Evolutionary conservation across 441 rosid genomes (phyloP).

Genomic region (Populus hybrid): DNA sequence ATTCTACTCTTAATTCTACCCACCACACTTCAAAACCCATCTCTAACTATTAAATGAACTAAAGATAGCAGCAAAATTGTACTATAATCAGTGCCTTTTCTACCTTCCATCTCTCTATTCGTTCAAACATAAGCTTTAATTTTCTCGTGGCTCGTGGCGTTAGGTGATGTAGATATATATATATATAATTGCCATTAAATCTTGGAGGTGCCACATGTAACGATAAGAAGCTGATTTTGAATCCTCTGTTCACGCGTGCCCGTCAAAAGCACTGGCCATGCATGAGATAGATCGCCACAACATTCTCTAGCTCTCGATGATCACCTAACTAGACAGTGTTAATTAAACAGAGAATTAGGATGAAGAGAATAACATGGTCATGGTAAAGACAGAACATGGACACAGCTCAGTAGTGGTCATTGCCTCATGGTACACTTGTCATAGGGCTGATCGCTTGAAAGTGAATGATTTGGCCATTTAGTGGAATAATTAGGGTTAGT

Average conservation of each 20-base stretch:
- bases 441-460: not conserved
- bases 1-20: slow-evolving; percentile 27
- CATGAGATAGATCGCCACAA: slow-evolving; percentile 36
- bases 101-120: not conserved
- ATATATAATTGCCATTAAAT: not conserved
- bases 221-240: slow-evolving; percentile 13
- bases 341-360: not conserved
- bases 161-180: not conserved
- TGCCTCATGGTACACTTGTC: slow-evolving; percentile 5
- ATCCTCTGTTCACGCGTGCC: slow-evolving; percentile 32
- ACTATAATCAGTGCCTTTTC: too few species aligned
- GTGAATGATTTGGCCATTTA: not conserved
- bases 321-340: not conserved
- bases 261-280: slow-evolving; percentile 23
- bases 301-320: not conserved
- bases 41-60: slow-evolving; percentile 5
- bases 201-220: slow-evolving; percentile 21
- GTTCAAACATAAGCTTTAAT: not conserved
- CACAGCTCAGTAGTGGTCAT: not conserved
- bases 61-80: not conserved
- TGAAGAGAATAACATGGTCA: not conserved
- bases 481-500: not conserved
- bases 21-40: slow-evolving; percentile 16
- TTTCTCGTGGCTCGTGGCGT: not conserved
- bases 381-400: not conserved